Evolutionary conservation across 257 asterid genomes (phyloP), one percentile per base, ranked within the genome.

Genomic region (Nicotiana knightiana): DNA sequence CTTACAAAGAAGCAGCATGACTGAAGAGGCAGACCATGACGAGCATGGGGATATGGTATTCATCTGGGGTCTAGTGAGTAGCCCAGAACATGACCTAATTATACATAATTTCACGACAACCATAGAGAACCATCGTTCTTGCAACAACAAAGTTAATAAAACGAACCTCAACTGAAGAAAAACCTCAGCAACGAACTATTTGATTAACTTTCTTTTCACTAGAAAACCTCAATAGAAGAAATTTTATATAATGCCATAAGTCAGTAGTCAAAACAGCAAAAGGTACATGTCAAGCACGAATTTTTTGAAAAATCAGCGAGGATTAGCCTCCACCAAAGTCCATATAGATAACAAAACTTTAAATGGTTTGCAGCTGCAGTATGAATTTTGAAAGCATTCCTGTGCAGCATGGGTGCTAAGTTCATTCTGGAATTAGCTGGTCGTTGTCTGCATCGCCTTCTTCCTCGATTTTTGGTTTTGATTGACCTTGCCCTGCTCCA

Each of bases 391-490:
- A 32, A 73, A 73, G 79, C 39, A 48, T 48, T 46, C 79, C 61
- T 13, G 16, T 48, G 39, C 79, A 73, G 61, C 24, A 46, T 13
- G 53, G 28, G 62, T 13, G 21, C 3, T 33, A 73, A 15, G 62
- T 26, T 92, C 86, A 92, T 90, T 96, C 97, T 1, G 97, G 97
- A 83, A 93, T 93, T 86, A 96, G 82, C 59, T 91, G 91, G 83
- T 96, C 98, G 54, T 93, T 94, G 86, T 94, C 99, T 3, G 97
- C 98, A 61, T 94, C 97, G 9, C 96, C 98, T 84, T 91, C 99
- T 78, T 86, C 90, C 76, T 91, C 95, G 15, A 90, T 86, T 83
- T 85, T 90, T 51, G 99, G 94, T 92, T 94, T 93, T 9, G 97
- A 86, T 70, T 93, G 92, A 46, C 80, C 91, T 79, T 86, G 89